Percentiles rank a stretch among this genome's conserved stretches.
These are phyloP conservation scores for Talaromyces wortmannii DNA, from an alignment of 495 filamentous ascomycete genomes.

Conservation along the genomic window DNA sequence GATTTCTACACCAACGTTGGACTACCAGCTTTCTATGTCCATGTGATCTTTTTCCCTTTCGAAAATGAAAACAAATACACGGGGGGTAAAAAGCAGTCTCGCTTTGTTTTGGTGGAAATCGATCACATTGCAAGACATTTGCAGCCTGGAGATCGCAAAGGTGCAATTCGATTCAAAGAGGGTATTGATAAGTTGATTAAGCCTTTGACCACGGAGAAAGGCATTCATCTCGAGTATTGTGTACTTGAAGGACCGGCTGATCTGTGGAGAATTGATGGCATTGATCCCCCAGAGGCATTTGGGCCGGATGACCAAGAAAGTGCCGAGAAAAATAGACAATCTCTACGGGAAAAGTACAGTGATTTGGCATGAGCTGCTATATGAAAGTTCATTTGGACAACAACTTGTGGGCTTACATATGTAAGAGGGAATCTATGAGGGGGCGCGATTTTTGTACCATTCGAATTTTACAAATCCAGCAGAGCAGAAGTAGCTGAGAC, in stretches of 20 bases:
- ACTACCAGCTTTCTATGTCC: slow-evolving; percentile 20
- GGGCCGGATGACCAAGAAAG: neutral
- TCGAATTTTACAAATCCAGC: no score
- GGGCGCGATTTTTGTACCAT: no score
- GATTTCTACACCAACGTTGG: slow-evolving; percentile 9
- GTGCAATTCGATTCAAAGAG: slow-evolving; percentile 3
- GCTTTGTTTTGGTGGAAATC: slow-evolving; percentile 6
- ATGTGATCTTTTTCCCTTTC: slow-evolving; percentile 5
- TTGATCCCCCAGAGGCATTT: slow-evolving; percentile 9
- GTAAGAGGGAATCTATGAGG: no score
- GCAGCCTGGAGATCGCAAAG: neutral
- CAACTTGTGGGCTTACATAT: no score
- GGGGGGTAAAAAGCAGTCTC: slow-evolving; percentile 1
- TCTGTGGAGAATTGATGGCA: slow-evolving; percentile 13
- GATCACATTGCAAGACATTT: slow-evolving; percentile 8
- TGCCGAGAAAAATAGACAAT: neutral
- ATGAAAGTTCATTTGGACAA: no score
- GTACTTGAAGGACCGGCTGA: slow-evolving; percentile 7
- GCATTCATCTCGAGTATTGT: slow-evolving; percentile 12
- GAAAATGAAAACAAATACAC: neutral
- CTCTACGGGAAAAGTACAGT: neutral
- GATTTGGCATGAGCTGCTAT: no score
- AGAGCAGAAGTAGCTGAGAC: no score
- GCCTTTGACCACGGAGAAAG: slow-evolving; percentile 6
- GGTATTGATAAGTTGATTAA: slow-evolving; percentile 4